Evolutionary conservation across 768 basidiomycete genomes (phyloP).

Genomic region (Jaapia argillacea): DNA sequence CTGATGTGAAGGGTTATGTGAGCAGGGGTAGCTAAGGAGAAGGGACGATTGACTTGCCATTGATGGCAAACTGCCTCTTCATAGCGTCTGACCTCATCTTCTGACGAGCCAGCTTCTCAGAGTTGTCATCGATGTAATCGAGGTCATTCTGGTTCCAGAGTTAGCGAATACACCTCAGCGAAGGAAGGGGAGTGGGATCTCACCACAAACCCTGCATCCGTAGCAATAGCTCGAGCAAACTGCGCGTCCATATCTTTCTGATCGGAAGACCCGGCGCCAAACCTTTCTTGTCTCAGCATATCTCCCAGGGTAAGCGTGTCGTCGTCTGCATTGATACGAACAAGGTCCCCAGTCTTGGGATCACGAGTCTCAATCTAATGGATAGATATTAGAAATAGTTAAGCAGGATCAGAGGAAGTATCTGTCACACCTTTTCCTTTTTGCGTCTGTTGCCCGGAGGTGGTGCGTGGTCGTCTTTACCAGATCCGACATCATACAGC

Average conservation of each 20-base stretch:
- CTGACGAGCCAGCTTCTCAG: constrained; percentile 81
- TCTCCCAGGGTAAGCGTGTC: constrained; percentile 81
- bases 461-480: constrained; percentile 42
- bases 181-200: constrained; percentile 8
- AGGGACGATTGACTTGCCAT: constrained; percentile 43
- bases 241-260: constrained; percentile 89
- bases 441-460: constrained; percentile 69
- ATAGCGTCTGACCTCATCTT: constrained; percentile 96
- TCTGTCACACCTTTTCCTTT: constrained; percentile 49
- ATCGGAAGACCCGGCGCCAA: constrained; percentile 81
- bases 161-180: neutral
- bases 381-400: constrained; percentile 3
- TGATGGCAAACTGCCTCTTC: constrained; percentile 94
- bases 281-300: constrained; percentile 86
- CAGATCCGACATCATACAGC: constrained; percentile 85
- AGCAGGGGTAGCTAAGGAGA: neutral
- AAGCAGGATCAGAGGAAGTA: constrained; percentile 2
- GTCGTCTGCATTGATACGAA: constrained; percentile 88
- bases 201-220: constrained; percentile 83
- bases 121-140: constrained; percentile 96
- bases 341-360: constrained; percentile 78
- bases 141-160: constrained; percentile 52
- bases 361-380: constrained; percentile 80
- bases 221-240: constrained; percentile 80
- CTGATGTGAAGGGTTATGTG: constrained; percentile 31